A percentile compares a stretch with the other conserved stretches of the same genome.
These are phyloP conservation scores for Kurtzmaniella quercitrusa DNA, from an alignment of 1,139 yeast genomes.

Conservation along the genomic window DNA sequence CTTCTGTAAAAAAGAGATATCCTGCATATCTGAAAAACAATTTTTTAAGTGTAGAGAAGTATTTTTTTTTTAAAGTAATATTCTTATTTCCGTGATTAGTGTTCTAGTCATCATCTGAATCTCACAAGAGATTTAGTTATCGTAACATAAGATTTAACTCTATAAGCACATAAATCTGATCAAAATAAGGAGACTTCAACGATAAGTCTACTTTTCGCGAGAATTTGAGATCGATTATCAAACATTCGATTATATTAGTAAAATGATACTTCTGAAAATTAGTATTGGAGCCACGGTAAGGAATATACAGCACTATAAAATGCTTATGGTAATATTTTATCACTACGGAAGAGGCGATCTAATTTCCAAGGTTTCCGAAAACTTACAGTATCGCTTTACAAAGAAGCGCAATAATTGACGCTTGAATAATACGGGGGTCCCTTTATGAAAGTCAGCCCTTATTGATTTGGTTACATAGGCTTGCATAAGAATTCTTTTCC, in stretches of 20 bases:
- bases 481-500: background rate
- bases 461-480: background rate
- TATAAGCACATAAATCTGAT: background rate
- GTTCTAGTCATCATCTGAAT: background rate
- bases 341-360: no score
- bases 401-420: no score
- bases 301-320: no score
- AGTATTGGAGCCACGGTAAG: no score
- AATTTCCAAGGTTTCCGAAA: no score
- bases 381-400: no score
- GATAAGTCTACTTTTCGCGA: background rate
- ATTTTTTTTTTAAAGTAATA: background rate
- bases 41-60: background rate
- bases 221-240: no score
- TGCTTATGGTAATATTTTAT: no score
- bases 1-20: background rate
- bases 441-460: background rate
- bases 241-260: no score
- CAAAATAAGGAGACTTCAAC: background rate
- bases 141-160: background rate
- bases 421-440: background rate
- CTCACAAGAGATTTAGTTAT: background rate
- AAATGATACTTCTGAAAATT: no score
- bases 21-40: background rate
- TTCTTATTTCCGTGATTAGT: background rate